These are phyloP conservation scores for Monilinia laxa DNA, from an alignment of 2,329 filamentous ascomycete species.

Conservation along the genomic window DNA sequence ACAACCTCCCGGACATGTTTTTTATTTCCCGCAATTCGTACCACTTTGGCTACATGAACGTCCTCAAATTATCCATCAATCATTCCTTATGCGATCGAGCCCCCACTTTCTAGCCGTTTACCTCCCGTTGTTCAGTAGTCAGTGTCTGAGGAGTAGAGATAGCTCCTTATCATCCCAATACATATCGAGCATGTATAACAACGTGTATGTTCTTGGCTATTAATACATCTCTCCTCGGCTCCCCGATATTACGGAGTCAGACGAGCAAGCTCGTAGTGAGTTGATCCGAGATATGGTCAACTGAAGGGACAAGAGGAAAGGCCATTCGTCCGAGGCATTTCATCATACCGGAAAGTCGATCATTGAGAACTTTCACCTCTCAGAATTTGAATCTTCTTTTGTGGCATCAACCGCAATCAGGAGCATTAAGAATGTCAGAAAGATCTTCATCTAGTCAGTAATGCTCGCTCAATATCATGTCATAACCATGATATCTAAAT, in stretches of 20 bases:
- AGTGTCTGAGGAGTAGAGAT: background rate
- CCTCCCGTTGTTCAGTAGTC: background rate
- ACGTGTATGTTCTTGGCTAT: slow-evolving; percentile 2
- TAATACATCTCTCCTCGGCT: background rate
- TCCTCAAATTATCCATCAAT: slow-evolving; percentile 12
- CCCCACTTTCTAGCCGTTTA: background rate
- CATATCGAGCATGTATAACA: background rate
- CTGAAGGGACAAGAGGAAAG: slow-evolving; percentile 7
- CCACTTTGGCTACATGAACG: slow-evolving; percentile 4
- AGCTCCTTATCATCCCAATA: background rate
- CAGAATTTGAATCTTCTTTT: slow-evolving; percentile 32
- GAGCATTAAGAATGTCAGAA: slow-evolving; percentile 36
- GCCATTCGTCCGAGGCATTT: slow-evolving; percentile 6
- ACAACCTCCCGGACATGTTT: background rate
- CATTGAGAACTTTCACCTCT: background rate
- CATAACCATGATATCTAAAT: background rate
- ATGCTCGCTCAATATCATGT: background rate
- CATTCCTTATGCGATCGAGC: background rate
- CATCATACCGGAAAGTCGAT: background rate
- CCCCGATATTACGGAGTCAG: background rate
- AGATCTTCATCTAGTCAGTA: slow-evolving; percentile 29
- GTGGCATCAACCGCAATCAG: slow-evolving; percentile 37
- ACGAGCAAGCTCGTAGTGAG: background rate
- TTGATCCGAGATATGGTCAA: slow-evolving; percentile 1
- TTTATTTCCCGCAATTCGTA: background rate